These are phyloP conservation scores for Myxozyma kluyveri DNA, from an alignment of 805 yeast genomes.

Conservation along the genomic window DNA sequence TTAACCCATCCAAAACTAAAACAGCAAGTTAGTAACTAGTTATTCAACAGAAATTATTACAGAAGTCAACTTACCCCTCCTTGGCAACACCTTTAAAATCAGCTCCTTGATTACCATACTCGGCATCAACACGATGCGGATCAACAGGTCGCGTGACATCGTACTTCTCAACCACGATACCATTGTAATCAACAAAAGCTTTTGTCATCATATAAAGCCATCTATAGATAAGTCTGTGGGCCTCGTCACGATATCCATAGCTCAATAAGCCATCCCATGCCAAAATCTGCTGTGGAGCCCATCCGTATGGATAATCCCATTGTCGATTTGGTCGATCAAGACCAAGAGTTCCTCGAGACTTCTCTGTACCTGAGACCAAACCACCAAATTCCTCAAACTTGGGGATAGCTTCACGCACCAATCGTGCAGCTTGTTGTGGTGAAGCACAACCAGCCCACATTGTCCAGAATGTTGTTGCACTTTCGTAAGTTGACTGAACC, in stretches of 20 bases:
- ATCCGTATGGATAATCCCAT: conserved; percentile 97
- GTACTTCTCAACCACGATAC: conserved; percentile 93
- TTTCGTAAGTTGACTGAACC: conserved; percentile 63
- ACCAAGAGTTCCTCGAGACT: conserved; percentile 68
- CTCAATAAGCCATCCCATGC: conserved; percentile 84
- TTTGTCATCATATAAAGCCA: conserved; percentile 90
- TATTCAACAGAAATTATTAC: neutral
- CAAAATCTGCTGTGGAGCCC: conserved; percentile 97
- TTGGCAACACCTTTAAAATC: conserved; percentile 89
- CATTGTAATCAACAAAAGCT: conserved; percentile 87
- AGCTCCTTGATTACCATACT: conserved; percentile 94
- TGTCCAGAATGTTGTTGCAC: conserved; percentile 91
- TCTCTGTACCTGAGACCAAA: conserved; percentile 74
- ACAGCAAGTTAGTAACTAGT: neutral
- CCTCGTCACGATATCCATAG: conserved; percentile 65
- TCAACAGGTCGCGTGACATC: conserved; percentile 79
- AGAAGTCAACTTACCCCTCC: conserved; percentile 67
- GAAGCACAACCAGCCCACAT: conserved; percentile 77
- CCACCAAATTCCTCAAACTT: conserved; percentile 88
- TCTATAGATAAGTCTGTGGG: conserved; percentile 71
- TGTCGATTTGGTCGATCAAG: conserved; percentile 81
- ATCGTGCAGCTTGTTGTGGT: conserved; percentile 60
- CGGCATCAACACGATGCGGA: conserved; percentile 91
- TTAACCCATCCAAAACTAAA: conserved; percentile 99
- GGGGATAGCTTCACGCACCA: conserved; percentile 58